Base-by-base conservation (phyloP, 2,329 filamentous ascomycete species). In the Didymella sp. region DNA sequence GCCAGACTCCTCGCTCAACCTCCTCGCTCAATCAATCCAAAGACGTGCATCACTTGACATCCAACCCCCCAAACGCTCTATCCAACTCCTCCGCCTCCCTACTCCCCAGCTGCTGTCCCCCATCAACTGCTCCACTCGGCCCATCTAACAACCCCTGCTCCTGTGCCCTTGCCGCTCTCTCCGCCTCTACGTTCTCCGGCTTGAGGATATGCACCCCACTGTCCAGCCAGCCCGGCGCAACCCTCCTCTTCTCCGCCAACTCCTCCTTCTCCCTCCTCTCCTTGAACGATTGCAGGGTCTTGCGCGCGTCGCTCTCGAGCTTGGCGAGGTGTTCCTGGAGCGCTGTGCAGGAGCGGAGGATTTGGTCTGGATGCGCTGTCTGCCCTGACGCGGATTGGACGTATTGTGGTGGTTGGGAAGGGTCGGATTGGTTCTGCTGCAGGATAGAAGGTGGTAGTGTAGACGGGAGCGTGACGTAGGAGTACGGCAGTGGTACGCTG, bases 401-500 rank as follows among this genome's bases (percentile, higher is more conserved):
- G 76, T 96, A 97, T 50, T 91, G 81, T 17, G 96, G 87, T 73
- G 93, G 95, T 62, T 84, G 84, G 64, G 85, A 21, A 21, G 54
- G 49, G 51, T 60, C 31, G 43, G 38, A 44, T 73, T 59, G 67
- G 65, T 76, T 42, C 54, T 44, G 48, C 56, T 83, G 82, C 7
- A 87, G 84, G 30, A 86, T 83, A 1, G 90, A 90, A 1, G 87
- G 87, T 0, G 95, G 94, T 0, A 98, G 85, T 2, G 92, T 90
- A 0, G 92, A 94, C 0, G 94, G 91, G 72, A 98, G 89, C 11
- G 87, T 85, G 74, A 93, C 94, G 84, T 97, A 98, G 67, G 92
- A 96, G 81, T 98, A 98, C 22, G 95, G 94, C 7, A 99, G 86
- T 0, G 93, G 96, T 19, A 93, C 90, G 24, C 94, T 89, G 27